Percentiles rank a stretch among this genome's conserved stretches.
Evolutionary conservation across 495 filamentous ascomycete species (phyloP).

Genomic region (Cetradonia linearis): DNA sequence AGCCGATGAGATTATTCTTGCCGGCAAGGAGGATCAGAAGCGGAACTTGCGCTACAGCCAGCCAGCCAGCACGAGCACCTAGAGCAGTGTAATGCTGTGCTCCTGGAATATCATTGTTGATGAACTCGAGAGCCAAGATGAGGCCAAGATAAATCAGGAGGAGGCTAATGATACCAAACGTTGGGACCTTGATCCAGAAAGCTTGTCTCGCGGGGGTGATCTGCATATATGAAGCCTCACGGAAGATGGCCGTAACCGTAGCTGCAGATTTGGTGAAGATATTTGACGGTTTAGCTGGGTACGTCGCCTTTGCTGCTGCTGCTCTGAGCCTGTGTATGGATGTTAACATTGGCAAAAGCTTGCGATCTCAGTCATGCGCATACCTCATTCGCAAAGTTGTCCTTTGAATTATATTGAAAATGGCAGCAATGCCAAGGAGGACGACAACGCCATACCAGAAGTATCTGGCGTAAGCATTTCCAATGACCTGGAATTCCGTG

Average conservation of each 20-base stretch:
- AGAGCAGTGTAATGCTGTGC: conserved; percentile 54
- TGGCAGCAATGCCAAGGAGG: conserved; percentile 39
- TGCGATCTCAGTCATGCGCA: conserved; percentile 23
- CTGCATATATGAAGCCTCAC: conserved; percentile 55
- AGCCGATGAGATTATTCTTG: conserved; percentile 64
- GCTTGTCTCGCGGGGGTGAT: conserved; percentile 37
- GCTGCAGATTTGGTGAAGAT: conserved; percentile 46
- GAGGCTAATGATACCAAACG: conserved; percentile 43
- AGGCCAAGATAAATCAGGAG: conserved; percentile 34
- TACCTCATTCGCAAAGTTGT: conserved; percentile 42
- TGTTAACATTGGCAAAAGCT: neutral
- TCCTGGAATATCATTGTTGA: conserved; percentile 33
- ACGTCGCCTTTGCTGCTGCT: neutral
- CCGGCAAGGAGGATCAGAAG: conserved; percentile 67
- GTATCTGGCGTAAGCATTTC: conserved; percentile 35
- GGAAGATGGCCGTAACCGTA: conserved; percentile 54
- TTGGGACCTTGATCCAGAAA: conserved; percentile 41
- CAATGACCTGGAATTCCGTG: conserved; percentile 38
- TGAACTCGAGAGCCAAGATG: conserved; percentile 36
- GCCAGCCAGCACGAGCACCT: conserved; percentile 63
- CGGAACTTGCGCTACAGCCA: conserved; percentile 69
- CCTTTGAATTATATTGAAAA: conserved; percentile 41
- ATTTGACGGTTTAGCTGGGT: conserved; percentile 53
- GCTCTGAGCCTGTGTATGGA: conserved; percentile 3
- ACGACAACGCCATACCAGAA: conserved; percentile 48